Percentiles rank a stretch among this genome's conserved stretches.
Conservation (phyloP, 352 stramenopile genomes). For the Phytophthora gonapodyides region DNA sequence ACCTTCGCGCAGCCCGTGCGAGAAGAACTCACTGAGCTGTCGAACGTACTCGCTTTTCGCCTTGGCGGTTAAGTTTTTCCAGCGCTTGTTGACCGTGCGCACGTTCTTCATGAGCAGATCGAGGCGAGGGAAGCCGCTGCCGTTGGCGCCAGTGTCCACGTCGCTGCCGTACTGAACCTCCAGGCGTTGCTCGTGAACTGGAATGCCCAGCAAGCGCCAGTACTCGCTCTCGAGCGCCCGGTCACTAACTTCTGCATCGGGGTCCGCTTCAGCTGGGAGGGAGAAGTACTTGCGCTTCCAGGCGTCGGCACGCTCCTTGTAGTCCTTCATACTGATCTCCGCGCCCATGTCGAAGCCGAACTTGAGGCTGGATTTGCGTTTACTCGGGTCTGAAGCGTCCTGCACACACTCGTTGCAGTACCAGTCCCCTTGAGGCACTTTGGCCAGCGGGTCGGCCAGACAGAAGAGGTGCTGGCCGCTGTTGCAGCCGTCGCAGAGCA, state of each 20-base stretch:
- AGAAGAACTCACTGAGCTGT: conserved; percentile 56
- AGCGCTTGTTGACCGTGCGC: conserved; percentile 53
- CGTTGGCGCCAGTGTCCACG: conserved; percentile 84
- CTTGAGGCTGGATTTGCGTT: conserved; percentile 55
- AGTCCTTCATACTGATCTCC: conserved; percentile 80
- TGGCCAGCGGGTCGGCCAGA: conserved; percentile 53
- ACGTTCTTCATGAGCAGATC: conserved; percentile 64
- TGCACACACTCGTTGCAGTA: conserved; percentile 77
- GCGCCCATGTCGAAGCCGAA: conserved; percentile 87
- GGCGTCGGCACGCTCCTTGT: conserved; percentile 80
- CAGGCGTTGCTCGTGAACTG: conserved; percentile 73
- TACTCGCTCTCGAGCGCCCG: conserved; percentile 87
- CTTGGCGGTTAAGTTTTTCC: conserved; percentile 51
- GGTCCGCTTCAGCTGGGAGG: conserved; percentile 34
- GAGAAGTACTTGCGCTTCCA: conserved; percentile 87
- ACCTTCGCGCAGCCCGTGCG: conserved; percentile 48
- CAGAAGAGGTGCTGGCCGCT: conserved; percentile 85
- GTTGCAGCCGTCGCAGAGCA: conserved; percentile 84
- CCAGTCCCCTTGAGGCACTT: conserved; percentile 77
- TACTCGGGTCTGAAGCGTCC: conserved; percentile 48
- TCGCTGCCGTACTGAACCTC: conserved; percentile 94
- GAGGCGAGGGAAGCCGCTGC: conserved; percentile 84
- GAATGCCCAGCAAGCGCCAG: conserved; percentile 86
- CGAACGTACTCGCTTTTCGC: conserved; percentile 37
- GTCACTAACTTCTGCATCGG: conserved; percentile 56